Conservation (phyloP, 1,284 basidiomycete species). For the Caloboletus firmus region DNA sequence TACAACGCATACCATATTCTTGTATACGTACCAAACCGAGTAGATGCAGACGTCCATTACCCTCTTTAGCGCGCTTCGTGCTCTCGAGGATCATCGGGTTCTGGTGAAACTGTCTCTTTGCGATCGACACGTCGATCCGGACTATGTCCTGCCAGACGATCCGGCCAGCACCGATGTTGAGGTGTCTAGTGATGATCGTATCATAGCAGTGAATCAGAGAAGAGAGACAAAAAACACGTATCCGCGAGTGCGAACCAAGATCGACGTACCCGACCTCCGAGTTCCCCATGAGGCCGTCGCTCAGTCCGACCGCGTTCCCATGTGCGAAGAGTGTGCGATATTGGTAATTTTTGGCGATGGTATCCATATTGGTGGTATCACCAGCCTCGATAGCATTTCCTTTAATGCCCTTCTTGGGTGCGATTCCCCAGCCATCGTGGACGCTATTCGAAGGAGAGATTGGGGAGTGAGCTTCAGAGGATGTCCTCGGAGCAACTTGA, state of each 20-base stretch:
- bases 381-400: slow-evolving; percentile 87
- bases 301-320: slow-evolving; percentile 84
- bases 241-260: background rate
- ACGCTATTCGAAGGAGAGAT: slow-evolving; percentile 52
- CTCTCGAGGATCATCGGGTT: slow-evolving; percentile 69
- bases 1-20: background rate
- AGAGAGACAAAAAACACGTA: background rate
- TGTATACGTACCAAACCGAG: slow-evolving; percentile 68
- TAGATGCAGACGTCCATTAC: slow-evolving; percentile 79
- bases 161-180: slow-evolving; percentile 90
- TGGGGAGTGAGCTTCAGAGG: slow-evolving; percentile 1
- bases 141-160: slow-evolving; percentile 96
- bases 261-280: slow-evolving; percentile 84
- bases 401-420: slow-evolving; percentile 63
- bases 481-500: too few relatives aligned
- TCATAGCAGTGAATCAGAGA: background rate
- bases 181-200: slow-evolving; percentile 53
- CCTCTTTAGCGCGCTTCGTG: slow-evolving; percentile 76
- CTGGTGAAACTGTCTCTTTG: slow-evolving; percentile 84
- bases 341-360: slow-evolving; percentile 74
- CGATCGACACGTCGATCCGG: slow-evolving; percentile 85
- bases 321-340: slow-evolving; percentile 77
- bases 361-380: slow-evolving; percentile 85
- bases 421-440: slow-evolving; percentile 92
- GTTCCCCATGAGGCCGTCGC: slow-evolving; percentile 93